Evolutionary conservation across 768 basidiomycete species (phyloP), one percentile per base, ranked within the genome.

Genomic region (Pleurotus cornucopiae): DNA sequence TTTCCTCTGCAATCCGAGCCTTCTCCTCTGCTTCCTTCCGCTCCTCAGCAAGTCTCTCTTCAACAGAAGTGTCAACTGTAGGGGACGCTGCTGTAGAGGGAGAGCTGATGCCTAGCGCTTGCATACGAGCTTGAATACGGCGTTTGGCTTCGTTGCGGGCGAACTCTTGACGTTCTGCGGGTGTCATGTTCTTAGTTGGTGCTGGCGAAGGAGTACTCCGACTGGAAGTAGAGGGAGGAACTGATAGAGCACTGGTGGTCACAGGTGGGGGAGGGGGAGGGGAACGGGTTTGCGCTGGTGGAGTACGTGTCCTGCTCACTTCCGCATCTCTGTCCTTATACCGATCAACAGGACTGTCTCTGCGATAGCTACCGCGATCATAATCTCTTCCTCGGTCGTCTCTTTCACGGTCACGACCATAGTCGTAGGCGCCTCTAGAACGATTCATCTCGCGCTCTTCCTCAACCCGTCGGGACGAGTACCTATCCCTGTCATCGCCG

Each of bases 21-120:
- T 90, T 92, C 67, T 92, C 90, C 60, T 94, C 94, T 0, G 95
- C 95, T 66, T 97, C 96, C 66, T 81, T 85, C 76, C 88, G 90
- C 65, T 98, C 96, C 62, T 85, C 78, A 38, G 82, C 85, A 4
- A 98, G 78, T 7, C 95, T 76, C 61, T 94, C 90, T 66, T 93
- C 89, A 2, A 97, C 92, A 52, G 77, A 81, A 5, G 82, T 86
- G 67, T 97, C 95, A 7, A 94, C 75, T 0, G 67, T 59, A 11
- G 76, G 69, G 5, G 83, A 67, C 25, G 80, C 70, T 7, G 49
- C 4, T 9, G 51, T 7, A 12, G 79, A 61, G 0, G 76, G 71
- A 1, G 80, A 68, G 12, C 78, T 77, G 14, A 97, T 80, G 4
- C 96, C 96, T 7, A 98, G 80, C 0, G 88, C 88, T 39, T 84